Percentiles rank a stretch among this genome's conserved stretches.
phyloP scores from a whole-genome alignment of 306 rosid genomes.

The Urtica urens region DNA sequence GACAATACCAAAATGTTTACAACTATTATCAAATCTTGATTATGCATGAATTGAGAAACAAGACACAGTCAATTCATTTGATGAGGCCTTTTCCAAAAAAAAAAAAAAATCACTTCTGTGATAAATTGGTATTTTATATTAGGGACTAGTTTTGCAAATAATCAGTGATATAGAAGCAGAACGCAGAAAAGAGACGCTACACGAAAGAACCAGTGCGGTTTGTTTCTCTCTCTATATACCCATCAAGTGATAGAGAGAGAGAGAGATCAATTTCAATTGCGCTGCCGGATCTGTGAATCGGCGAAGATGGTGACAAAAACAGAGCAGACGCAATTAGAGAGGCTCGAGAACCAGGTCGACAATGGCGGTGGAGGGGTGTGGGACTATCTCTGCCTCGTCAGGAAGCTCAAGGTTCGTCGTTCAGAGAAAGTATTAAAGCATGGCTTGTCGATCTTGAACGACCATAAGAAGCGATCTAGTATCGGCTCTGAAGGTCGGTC shows the following conservation, averaged over 20 bases:
- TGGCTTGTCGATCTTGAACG: slow-evolving; percentile 77
- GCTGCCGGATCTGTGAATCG: slow-evolving; percentile 13
- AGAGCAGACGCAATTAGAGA: slow-evolving; percentile 61
- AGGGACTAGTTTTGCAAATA: too few species aligned
- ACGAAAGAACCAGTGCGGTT: slow-evolving; percentile 7
- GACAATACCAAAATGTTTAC: too few species aligned
- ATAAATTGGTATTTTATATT: too few species aligned
- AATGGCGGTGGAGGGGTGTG: slow-evolving; percentile 98
- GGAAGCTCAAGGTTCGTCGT: slow-evolving; percentile 86
- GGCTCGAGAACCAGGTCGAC: slow-evolving; percentile 85
- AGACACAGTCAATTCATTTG: too few species aligned
- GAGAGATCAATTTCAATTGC: slow-evolving; percentile 4
- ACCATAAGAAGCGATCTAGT: slow-evolving; percentile 51
- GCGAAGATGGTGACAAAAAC: slow-evolving; percentile 70
- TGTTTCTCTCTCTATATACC: slow-evolving; percentile 19
- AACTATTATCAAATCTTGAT: too few species aligned
- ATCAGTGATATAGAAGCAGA: not conserved
- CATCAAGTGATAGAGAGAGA: slow-evolving; percentile 14
- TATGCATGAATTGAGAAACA: too few species aligned
- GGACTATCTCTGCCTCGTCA: slow-evolving; percentile 71
- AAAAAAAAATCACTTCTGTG: too few species aligned
- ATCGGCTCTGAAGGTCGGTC: slow-evolving; percentile 73
- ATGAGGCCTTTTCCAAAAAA: too few species aligned
- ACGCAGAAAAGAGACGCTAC: not conserved
- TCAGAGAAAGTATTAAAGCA: slow-evolving; percentile 72